Conservation (phyloP, 2,329 filamentous ascomycete genomes). For the Hymenoscyphus fraxineus region DNA sequence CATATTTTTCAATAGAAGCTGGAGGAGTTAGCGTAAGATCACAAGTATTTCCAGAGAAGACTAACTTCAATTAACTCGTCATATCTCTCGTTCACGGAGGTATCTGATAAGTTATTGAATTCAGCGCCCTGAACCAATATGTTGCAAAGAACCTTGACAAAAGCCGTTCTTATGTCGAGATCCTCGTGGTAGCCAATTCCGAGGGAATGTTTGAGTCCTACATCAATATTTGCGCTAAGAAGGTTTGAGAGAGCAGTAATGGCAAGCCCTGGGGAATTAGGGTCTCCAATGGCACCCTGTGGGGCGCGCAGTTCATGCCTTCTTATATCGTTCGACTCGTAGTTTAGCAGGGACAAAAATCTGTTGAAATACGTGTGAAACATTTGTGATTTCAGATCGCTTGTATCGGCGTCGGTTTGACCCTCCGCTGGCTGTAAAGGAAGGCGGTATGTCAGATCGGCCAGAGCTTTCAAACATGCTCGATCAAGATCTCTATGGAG, state of each 20-base stretch:
- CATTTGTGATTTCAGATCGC: slow-evolving; percentile 67
- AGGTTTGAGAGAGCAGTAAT: slow-evolving; percentile 67
- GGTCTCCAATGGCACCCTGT: slow-evolving; percentile 48
- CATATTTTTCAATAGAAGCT: slow-evolving; percentile 60
- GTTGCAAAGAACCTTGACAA: slow-evolving; percentile 67
- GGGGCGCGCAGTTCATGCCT: slow-evolving; percentile 41
- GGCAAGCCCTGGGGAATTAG: slow-evolving; percentile 56
- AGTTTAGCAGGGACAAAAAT: slow-evolving; percentile 62
- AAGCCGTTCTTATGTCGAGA: slow-evolving; percentile 64
- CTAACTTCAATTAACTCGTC: slow-evolving; percentile 58
- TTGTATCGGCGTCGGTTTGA: slow-evolving; percentile 62
- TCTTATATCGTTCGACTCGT: slow-evolving; percentile 47
- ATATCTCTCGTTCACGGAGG: slow-evolving; percentile 65
- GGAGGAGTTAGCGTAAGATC: slow-evolving; percentile 12
- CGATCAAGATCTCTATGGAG: slow-evolving; percentile 64
- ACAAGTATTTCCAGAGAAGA: slow-evolving; percentile 9
- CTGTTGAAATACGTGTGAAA: slow-evolving; percentile 69
- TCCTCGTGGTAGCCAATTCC: slow-evolving; percentile 70
- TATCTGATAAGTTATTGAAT: slow-evolving; percentile 65
- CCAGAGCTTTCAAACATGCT: slow-evolving; percentile 61
- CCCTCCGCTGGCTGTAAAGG: slow-evolving; percentile 63
- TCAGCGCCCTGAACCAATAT: slow-evolving; percentile 69
- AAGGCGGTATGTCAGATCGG: slow-evolving; percentile 62
- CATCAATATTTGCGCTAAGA: slow-evolving; percentile 67
- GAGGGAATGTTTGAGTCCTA: slow-evolving; percentile 65